Conservation (phyloP, 306 rosid genomes). For the Lathyrus oleraceus region DNA sequence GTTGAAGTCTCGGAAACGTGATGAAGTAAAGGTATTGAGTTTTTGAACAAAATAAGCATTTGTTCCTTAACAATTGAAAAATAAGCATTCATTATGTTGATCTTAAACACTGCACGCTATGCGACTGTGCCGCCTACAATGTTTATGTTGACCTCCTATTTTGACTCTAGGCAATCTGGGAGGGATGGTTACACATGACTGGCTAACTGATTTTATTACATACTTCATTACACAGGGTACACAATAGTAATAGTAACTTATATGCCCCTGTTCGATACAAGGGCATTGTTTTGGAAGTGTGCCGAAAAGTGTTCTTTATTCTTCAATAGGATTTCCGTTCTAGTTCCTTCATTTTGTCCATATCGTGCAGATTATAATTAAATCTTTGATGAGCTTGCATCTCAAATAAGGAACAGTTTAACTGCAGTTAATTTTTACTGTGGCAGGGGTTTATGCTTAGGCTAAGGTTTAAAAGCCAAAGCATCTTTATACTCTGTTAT, state of each 20-base stretch:
- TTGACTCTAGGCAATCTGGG: not conserved
- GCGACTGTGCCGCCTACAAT: conserved; percentile 4
- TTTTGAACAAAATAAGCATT: not conserved
- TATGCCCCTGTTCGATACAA: too few species aligned
- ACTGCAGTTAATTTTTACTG: conserved; percentile 5
- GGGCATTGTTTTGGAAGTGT: not conserved
- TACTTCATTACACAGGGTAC: not conserved
- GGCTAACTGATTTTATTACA: not conserved
- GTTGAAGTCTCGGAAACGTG: conserved; percentile 92
- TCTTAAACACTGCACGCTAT: conserved; percentile 17
- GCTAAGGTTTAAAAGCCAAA: not conserved
- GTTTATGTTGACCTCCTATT: conserved; percentile 17
- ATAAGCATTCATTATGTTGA: not conserved
- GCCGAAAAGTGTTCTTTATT: not conserved
- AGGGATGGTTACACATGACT: not conserved
- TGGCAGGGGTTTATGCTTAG: conserved; percentile 1
- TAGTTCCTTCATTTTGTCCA: not conserved
- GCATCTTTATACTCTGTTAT: conserved; percentile 8
- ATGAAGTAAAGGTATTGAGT: conserved; percentile 78
- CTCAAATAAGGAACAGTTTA: conserved; percentile 7
- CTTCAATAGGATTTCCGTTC: not conserved
- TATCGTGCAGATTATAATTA: not conserved
- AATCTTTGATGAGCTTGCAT: conserved; percentile 6
- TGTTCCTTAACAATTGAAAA: conserved; percentile 17
- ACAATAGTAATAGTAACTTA: not conserved